phyloP scores from a whole-genome alignment of 2,329 filamentous ascomycete species.

The Aspergillus novoparasiticus region DNA sequence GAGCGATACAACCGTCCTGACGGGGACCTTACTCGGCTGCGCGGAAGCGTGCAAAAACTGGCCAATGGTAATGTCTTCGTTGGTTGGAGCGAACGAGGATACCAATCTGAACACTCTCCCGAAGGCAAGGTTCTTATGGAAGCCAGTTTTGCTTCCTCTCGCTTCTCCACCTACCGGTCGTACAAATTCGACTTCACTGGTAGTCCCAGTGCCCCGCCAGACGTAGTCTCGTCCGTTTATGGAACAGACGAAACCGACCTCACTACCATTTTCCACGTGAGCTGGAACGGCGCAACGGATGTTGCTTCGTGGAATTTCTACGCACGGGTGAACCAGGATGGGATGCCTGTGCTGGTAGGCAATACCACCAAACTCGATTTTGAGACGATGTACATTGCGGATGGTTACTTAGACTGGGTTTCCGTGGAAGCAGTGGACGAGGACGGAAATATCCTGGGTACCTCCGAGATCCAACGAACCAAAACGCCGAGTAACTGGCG shows the following conservation, averaged over 20 bases:
- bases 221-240: conserved; percentile 36
- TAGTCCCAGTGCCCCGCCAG: conserved; percentile 34
- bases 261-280: conserved; percentile 34
- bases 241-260: conserved; percentile 26
- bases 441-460: conserved; percentile 30
- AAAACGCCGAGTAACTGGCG: conserved; percentile 32
- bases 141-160: conserved; percentile 35
- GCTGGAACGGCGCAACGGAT: conserved; percentile 55
- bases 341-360: conserved; percentile 27
- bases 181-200: conserved; percentile 44
- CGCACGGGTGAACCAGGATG: conserved; percentile 25
- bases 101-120: conserved; percentile 38
- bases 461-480: conserved; percentile 28
- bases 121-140: conserved; percentile 41
- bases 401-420: conserved; percentile 35
- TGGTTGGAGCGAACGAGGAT: conserved; percentile 41
- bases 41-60: conserved; percentile 39
- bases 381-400: conserved; percentile 37
- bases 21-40: conserved; percentile 34
- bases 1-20: conserved; percentile 39
- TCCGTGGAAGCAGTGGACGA: conserved; percentile 33
- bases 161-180: conserved; percentile 44
- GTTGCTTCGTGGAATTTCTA: conserved; percentile 44
- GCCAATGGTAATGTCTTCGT: conserved; percentile 41
- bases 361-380: conserved; percentile 37